Conservation (phyloP, 345 rosid genomes). For the Eucalyptus pauciflora region DNA sequence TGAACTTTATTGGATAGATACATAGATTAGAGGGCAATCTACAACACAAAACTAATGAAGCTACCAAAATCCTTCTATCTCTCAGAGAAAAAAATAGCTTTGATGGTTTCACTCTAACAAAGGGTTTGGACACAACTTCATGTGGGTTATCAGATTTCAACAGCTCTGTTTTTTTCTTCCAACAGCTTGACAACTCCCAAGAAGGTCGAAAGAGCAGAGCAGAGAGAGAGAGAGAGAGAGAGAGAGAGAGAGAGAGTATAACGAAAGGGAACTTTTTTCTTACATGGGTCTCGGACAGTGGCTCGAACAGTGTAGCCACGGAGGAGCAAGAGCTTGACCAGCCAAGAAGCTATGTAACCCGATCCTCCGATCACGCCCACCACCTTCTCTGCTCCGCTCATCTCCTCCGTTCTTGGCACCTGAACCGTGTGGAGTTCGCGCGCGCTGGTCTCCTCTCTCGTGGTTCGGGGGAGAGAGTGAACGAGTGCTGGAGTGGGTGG, state of each 20-base stretch:
- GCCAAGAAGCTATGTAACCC: conserved; percentile 40
- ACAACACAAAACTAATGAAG: not conserved
- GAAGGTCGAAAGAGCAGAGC: not conserved
- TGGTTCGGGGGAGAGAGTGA: not conserved
- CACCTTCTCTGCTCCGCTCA: not conserved
- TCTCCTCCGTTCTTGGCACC: not conserved
- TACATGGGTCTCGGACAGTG: conserved; percentile 35
- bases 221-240: not conserved
- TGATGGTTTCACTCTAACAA: not conserved
- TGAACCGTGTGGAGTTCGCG: not conserved
- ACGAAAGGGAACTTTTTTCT: not conserved
- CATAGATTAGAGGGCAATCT: not conserved
- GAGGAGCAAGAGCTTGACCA: conserved; percentile 33
- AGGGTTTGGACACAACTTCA: not conserved
- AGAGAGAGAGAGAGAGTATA: not conserved
- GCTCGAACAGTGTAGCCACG: conserved; percentile 36
- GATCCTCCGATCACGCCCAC: conserved; percentile 48
- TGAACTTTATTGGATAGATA: not conserved
- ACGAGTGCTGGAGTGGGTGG: not conserved
- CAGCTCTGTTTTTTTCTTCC: not conserved
- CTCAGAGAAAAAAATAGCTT: not conserved
- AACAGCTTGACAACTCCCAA: not conserved
- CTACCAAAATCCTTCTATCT: not conserved
- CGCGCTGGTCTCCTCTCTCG: not conserved
- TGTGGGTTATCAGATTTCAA: not conserved